Base-by-base conservation (phyloP, 2,329 filamentous ascomycete genomes). In the Aureobasidium namibiae region DNA sequence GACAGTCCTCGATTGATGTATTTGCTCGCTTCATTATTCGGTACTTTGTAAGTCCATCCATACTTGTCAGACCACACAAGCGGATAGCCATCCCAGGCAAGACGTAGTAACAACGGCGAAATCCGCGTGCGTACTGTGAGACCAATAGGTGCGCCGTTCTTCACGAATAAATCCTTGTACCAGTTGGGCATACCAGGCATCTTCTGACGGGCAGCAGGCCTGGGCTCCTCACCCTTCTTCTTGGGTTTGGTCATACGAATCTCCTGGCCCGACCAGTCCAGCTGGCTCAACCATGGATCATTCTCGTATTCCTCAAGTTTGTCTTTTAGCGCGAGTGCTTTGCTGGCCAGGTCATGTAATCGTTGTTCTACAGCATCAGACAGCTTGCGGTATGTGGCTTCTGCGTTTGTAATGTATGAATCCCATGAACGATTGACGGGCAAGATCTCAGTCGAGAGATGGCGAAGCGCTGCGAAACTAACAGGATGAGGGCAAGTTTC, bases 251-350 rank as follows among this genome's bases (percentile, higher is more conserved):
- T 86, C 88, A 92, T 94, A 69, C 84, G 92, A 62, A 96, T 80
- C 71, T 95, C 90, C 73, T 97, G 92, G 3, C 90, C 90, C 0
- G 89, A 89, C 94, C 94, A 99, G 76, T 99, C 92, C 56, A 99
- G 81, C 76, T 99, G 94, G 63, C 81, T 82, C 67, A 99, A 74
- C 95, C 95, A 99, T 5, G 92, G 90, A 68, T 99, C 92, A 41
- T 82, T 86, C 59, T 78, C 76, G 76, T 90, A 96, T 46, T 85
- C 78, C 24, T 86, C 81, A 0, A 84, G 74, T 46, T 90, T 76
- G 1, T 82, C 81, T 67, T 90, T 95, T 59, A 89, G 77, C 63
- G 86, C 82, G 13, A 95, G 69, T 0, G 94, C 92, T 70, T 87
- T 87, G 10, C 95, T 80, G 1, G 90, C 84, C 6, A 99, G 76